A percentile compares a stretch with the other conserved stretches of the same genome.
These are phyloP conservation scores for Metschnikowia similis DNA, from an alignment of 805 yeast genomes.

Conservation along the genomic window DNA sequence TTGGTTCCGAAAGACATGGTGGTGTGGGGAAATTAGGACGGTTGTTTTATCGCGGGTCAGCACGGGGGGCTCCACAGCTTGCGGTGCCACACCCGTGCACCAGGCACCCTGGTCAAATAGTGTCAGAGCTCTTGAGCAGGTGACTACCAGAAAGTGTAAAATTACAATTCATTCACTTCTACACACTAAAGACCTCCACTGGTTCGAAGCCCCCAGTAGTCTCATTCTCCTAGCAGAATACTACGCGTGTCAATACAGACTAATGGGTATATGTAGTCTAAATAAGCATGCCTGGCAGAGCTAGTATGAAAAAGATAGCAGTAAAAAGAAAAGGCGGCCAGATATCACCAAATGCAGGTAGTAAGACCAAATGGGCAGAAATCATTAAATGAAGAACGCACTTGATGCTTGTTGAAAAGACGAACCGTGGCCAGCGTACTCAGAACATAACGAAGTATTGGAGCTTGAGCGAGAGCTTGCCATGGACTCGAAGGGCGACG, in stretches of 20 bases:
- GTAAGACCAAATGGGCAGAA: not conserved
- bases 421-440: slow-evolving; percentile 22
- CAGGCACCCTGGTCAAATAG: no score
- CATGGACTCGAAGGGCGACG: slow-evolving; percentile 7
- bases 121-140: no score
- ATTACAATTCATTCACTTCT: no score
- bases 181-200: no score
- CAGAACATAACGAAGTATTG: slow-evolving; percentile 17
- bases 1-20: slow-evolving; percentile 34
- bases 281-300: no score
- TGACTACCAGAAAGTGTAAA: no score
- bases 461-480: slow-evolving; percentile 11
- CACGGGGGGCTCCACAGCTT: not conserved
- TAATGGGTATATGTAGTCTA: no score
- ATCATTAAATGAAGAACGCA: slow-evolving; percentile 22
- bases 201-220: no score
- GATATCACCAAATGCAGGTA: not conserved
- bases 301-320: no score
- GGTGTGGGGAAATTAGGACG: not conserved
- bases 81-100: no score
- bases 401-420: slow-evolving; percentile 31
- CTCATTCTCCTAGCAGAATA: no score
- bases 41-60: not conserved
- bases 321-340: not conserved
- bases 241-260: no score